Evolutionary conservation across 495 filamentous ascomycete species (phyloP), one percentile per base, ranked within the genome.

Genomic region (Rostrohypoxylon terebratum): DNA sequence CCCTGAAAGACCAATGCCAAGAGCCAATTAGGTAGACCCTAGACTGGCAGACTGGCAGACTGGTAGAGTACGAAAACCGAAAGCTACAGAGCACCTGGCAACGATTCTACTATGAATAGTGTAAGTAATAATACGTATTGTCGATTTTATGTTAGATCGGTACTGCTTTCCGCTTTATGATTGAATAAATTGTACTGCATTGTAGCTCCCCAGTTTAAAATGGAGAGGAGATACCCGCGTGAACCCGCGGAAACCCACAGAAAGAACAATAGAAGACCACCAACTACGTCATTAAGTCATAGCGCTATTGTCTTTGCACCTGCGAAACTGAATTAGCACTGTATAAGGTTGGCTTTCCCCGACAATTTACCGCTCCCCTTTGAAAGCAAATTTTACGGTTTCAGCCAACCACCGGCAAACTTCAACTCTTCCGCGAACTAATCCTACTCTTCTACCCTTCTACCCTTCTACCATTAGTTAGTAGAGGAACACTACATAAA

Each of bases 341-440:
- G 63, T 62, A 36, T 44, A 45, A 20, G 40, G 5, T 13, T 18
- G n/a, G 36, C 5, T 63, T 59, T 13, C 58, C 38, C 69, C 69
- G 69, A 67, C 1, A 18, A 63, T 72, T 34, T 54, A 11, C 69
- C 69, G 69, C 18, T 38, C 40, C 42, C 58, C 33, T 72, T 66
- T 13, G 38, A 67, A 70, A 71, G 18, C 69, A 72, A 72, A 72
- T 67, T 72, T 72, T 72, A 72, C 63, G 65, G 40, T 63, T 64
- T 61, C 47, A 48, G 58, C 69, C 63, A 67, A 67, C 69, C 69
- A 72, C 50, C 20, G 47, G 18, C 55, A 66, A 71, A 51, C 33
- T 66, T 18, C 57, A 62, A 34, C 62, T 18, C 31, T 28, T 66
- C 28, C 9, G 57, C 38, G 31, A 62, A 61, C 57, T 59, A 31